Evolutionary conservation across 306 rosid genomes (phyloP), one percentile per base, ranked within the genome.

Genomic region (Glycyrrhiza uralensis): DNA sequence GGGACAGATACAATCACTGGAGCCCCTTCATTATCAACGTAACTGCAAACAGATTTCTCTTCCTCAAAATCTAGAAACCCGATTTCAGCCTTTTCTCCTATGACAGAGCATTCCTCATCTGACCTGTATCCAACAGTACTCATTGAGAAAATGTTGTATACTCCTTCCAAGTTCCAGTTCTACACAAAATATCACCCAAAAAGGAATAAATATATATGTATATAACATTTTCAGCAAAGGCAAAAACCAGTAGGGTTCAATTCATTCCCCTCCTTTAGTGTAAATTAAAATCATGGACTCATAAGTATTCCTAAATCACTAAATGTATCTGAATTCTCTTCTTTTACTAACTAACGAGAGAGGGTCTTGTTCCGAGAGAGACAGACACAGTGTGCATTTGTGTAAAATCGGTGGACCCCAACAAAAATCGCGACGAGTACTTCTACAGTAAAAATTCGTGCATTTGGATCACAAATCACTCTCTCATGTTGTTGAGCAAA

Each of bases 41-140:
- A 87, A 82, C 90, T 87, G 75, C 94, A 85, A 70, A 86, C 85
- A 55, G 96, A 89, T 66, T 72, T 79, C 79, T 94, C 90, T 76
- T 91, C 95, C 44, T 81, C 89, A 10, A 79, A 94, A 83, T 94
- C 99, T 5, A 94, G 77, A 69, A 80, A 94, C 9, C 90, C 87
- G 1, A 94, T 79, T 66, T 94, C 96, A 41, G 90, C 99, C 69
- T 84, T 89, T 22, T 74, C 92, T 70, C 86, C 91, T 28, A 94
- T 85, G 52, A 84, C 89, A 7, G 99, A 94, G 77, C 86, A 75
- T 51, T 89, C 99, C 1, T 83, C 97, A 5, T 65, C 96, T 76
- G 88, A 84, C 57, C 79, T 71, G 41, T 72, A 81, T 47, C 86
- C 88, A 5, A 56, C 28, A 5, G 74, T 63, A 71, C 86, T 76